Evolutionary conservation across 2,329 filamentous ascomycete genomes (phyloP).

Genomic region (Aureobasidium mangrovei): DNA sequence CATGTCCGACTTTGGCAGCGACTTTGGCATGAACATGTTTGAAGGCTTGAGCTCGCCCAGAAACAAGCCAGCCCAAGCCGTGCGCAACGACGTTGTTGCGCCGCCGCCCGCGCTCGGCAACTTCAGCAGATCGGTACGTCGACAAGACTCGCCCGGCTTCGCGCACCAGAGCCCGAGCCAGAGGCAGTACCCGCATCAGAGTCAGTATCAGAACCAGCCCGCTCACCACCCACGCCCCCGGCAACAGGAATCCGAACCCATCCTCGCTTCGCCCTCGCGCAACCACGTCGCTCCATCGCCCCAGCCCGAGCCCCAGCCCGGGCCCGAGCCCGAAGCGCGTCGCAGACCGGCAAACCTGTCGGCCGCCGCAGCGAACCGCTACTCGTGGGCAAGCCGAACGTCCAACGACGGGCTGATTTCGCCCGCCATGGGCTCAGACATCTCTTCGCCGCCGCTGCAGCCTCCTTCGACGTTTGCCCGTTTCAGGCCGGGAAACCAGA

Average conservation of each 20-base stretch:
- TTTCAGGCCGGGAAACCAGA: conserved; percentile 11
- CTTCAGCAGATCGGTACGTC: conserved; percentile 20
- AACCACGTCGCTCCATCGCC: not conserved
- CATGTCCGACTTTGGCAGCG: conserved; percentile 25
- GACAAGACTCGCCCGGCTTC: conserved; percentile 9
- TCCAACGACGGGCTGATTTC: conserved; percentile 25
- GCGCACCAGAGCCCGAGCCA: too few relatives aligned
- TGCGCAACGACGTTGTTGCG: conserved; percentile 18
- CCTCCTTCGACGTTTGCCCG: conserved; percentile 13
- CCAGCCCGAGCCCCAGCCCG: not conserved
- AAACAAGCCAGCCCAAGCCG: conserved; percentile 4
- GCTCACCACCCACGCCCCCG: not conserved
- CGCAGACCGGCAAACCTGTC: conserved; percentile 6
- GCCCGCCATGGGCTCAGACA: conserved; percentile 10
- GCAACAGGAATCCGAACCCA: conserved; percentile 19
- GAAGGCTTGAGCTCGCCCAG: conserved; percentile 19
- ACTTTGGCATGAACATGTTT: conserved; percentile 30
- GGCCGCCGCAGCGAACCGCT: conserved; percentile 21
- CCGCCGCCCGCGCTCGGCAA: conserved; percentile 16
- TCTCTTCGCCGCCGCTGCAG: conserved; percentile 9
- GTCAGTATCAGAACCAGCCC: not conserved
- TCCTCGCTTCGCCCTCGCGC: conserved; percentile 17
- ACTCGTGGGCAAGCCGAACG: conserved; percentile 24
- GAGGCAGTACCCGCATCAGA: too few relatives aligned
- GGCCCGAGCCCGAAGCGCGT: not conserved